Base-by-base conservation (phyloP, 768 basidiomycete species). In the Obba rivulosa region DNA sequence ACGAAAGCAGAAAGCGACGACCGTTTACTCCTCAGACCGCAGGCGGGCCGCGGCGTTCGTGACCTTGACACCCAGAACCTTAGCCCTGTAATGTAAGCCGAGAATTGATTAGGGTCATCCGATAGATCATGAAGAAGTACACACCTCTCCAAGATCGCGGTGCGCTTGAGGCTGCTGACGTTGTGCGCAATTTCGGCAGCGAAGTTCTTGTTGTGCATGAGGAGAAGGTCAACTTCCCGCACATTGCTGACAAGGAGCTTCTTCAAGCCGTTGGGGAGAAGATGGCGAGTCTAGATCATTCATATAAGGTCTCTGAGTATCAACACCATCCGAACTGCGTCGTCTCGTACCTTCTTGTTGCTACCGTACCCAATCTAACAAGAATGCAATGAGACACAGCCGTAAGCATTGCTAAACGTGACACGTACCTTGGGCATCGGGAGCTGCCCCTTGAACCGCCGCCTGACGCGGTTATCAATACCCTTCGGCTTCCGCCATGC, bases 401-500 rank as follows among this genome's bases (percentile, higher is more conserved):
- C 13, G 28, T 7, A 5, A 5, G 13, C 28, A 5, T 7, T 31
- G 28, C 5, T 20, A 23, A 39, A n/a, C 7, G 28, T 13, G 28
- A 5, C 13, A 62, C 78, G 60, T 59, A 92, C 92, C 80, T 92
- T 94, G 66, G 94, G 94, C 95, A 98, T 97, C 57, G 92, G 79
- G 49, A 81, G 79, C 69, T 95, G 92, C 47, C 95, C 95, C 78
- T 92, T 96, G 79, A 92, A 92, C 63, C 89, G 84, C 59, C 90
- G 82, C 68, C 92, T 79, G 62, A 96, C 94, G 64, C 94, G 84
- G 84, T 98, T 98, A 69, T 98, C 95, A 62, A 97, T 98, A 91
- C 95, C 96, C 84, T 98, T 99, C 59, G 96, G 96, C 78, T 99
- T 99, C 70, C 96, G 81, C 96, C 96, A 99, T 78, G 90, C 78